Base-by-base conservation (phyloP, 306 rosid species). In the Spatholobus suberectus region DNA sequence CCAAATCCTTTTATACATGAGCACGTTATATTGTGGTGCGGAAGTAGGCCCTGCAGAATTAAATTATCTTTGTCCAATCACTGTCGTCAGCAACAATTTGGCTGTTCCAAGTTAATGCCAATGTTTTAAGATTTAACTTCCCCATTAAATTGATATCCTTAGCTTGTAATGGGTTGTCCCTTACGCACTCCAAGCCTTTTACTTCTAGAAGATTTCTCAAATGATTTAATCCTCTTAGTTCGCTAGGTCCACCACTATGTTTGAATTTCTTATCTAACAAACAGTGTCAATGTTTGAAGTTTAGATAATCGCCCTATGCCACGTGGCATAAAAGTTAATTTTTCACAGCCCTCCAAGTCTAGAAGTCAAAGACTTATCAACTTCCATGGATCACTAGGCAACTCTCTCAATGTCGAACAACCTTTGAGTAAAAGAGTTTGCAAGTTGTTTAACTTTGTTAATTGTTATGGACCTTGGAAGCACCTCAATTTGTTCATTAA, bases 341-440 rank as follows among this genome's bases (percentile, higher is more conserved):
- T 0, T 2, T 0, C 0, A 27, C 83, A 79, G 1, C 1, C 0
- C 14, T 1, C 0, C 4, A 51, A 21, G 3, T 17, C 69, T 52
- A 68, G 76, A 79, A 68, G 69, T 12, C 58, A 14, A 41, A 68
- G 76, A 55, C 29, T 79, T 8, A 12, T 24, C 78, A 73, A 17
- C 62, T 73, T 35, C 44, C 46, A 29, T 17, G 32, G 15, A 5
- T 73, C 21, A 10, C 18, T 51, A 0, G 78, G 78, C 18, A 73
- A 29, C 62, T 49, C 65, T 26, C 13, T 51, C 40, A 73, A 43
- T 2, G 1, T 10, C 10, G 0, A 0, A 73, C 78, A 49, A 9
- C 15, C 1, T 2, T 1, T 0, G 65, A 73, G 78, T 73, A 49
- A 8, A 20, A 73, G 65, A 49, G 63, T 27, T 14, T 51, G 29